These are phyloP conservation scores for Penicillium sp. DNA, from an alignment of 2,329 filamentous ascomycete species.

Conservation along the genomic window DNA sequence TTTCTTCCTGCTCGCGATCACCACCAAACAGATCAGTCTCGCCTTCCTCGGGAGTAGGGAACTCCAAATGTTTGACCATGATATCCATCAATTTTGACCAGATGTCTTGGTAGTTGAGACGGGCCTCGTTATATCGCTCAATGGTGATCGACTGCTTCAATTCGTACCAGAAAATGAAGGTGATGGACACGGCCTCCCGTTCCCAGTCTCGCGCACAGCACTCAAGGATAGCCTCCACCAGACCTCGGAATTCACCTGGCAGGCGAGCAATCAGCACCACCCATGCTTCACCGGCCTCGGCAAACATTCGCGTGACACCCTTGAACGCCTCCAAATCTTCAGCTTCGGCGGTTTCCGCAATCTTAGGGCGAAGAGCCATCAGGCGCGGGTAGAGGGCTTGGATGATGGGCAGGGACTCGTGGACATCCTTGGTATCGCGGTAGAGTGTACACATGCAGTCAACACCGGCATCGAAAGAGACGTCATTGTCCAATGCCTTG, in stretches of 20 bases:
- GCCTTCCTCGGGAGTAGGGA: conserved; percentile 74
- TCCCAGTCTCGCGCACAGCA: conserved; percentile 86
- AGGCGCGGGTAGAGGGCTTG: conserved; percentile 80
- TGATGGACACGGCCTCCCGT: conserved; percentile 86
- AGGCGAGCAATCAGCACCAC: conserved; percentile 86
- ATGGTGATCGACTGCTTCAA: conserved; percentile 93
- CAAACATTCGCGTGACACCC: conserved; percentile 84
- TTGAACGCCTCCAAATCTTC: conserved; percentile 87
- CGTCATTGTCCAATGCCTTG: conserved; percentile 71
- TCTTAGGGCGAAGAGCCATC: conserved; percentile 73
- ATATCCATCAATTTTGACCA: conserved; percentile 91
- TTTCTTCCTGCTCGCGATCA: conserved; percentile 92
- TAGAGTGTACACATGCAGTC: conserved; percentile 93
- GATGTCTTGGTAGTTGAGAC: conserved; percentile 74
- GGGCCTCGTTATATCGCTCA: conserved; percentile 82
- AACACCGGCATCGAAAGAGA: conserved; percentile 81
- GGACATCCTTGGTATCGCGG: conserved; percentile 87
- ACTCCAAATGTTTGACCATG: conserved; percentile 87
- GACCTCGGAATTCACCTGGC: conserved; percentile 74
- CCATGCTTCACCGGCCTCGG: conserved; percentile 93
- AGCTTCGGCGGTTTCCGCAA: conserved; percentile 71
- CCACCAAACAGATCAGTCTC: conserved; percentile 90
- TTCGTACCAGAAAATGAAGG: conserved; percentile 98
- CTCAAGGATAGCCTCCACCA: conserved; percentile 91
- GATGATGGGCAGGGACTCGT: conserved; percentile 82